A percentile compares a stretch with the other conserved stretches of the same genome.
These are phyloP conservation scores for Tephrocybe sp. DNA, from an alignment of 768 basidiomycete species.

Conservation along the genomic window DNA sequence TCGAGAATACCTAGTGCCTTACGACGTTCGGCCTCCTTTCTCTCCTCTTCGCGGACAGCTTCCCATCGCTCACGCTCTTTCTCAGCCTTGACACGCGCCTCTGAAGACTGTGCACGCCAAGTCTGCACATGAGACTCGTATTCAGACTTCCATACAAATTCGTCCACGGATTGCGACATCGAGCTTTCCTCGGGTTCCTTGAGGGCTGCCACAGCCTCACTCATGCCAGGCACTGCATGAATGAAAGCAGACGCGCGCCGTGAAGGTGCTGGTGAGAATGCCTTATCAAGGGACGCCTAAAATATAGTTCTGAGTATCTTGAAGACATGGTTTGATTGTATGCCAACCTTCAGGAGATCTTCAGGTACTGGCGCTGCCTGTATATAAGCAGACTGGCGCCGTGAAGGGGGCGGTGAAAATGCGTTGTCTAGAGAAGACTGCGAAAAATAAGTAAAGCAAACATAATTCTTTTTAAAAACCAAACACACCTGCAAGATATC, in stretches of 20 bases:
- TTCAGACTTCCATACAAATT: conserved; percentile 55
- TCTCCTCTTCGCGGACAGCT: conserved; percentile 55
- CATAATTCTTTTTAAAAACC: not conserved
- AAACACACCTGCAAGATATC: conserved; percentile 19
- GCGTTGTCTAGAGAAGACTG: conserved; percentile 28
- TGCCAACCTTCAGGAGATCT: no score
- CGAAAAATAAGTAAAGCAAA: not conserved
- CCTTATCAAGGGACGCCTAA: conserved; percentile 26
- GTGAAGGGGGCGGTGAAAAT: conserved; percentile 29
- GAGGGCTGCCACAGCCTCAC: conserved; percentile 3
- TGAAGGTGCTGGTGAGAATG: conserved; percentile 30
- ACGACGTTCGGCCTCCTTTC: conserved; percentile 36
- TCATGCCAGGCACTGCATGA: not conserved
- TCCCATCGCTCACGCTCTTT: conserved; percentile 73
- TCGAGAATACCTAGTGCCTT: conserved; percentile 24
- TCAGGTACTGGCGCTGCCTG: not conserved
- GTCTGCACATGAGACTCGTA: conserved; percentile 65
- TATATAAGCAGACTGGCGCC: conserved; percentile 18
- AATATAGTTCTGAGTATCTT: no score
- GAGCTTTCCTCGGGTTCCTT: conserved; percentile 10
- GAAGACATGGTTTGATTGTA: no score
- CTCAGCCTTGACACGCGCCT: conserved; percentile 73
- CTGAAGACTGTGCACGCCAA: conserved; percentile 74
- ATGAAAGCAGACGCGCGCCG: conserved; percentile 20
- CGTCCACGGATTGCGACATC: conserved; percentile 26